Evolutionary conservation across 2,329 filamentous ascomycete species (phyloP).

Genomic region (Acephala macrosclerotiorum): DNA sequence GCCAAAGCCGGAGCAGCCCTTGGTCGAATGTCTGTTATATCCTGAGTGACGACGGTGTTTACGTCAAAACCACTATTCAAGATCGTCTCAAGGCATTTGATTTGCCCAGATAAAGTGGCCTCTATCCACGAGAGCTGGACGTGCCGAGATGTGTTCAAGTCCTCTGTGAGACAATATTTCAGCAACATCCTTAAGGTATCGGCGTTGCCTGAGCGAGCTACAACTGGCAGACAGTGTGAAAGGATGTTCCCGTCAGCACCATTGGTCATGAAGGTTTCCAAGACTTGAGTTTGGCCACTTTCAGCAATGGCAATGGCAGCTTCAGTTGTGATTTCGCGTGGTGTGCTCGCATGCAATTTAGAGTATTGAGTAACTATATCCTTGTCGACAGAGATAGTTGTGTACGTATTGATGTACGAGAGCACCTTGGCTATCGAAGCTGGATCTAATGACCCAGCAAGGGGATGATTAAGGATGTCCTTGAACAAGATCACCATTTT

Average conservation of each 20-base stretch:
- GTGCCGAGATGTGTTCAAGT: neutral
- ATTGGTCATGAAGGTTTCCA: constrained; percentile 15
- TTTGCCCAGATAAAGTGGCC: neutral
- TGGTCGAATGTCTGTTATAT: neutral
- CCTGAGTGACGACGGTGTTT: constrained; percentile 7
- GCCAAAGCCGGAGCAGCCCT: constrained; percentile 9
- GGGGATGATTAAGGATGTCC: constrained; percentile 7
- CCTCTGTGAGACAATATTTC: constrained; percentile 10
- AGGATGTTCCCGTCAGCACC: constrained; percentile 9
- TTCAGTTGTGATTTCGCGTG: neutral
- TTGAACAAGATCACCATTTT: constrained; percentile 13
- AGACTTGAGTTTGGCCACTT: constrained; percentile 18
- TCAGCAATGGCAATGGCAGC: constrained; percentile 8
- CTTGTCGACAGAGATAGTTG: neutral
- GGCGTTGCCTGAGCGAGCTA: constrained; percentile 7
- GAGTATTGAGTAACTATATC: neutral
- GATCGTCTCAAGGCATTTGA: constrained; percentile 3
- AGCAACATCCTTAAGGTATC: constrained; percentile 17
- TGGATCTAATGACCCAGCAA: constrained; percentile 4
- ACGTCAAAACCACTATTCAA: constrained; percentile 21
- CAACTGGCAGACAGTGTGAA: constrained; percentile 15
- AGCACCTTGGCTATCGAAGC: constrained; percentile 18
- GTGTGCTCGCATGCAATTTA: neutral
- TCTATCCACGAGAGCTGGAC: constrained; percentile 10
- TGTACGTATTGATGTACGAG: constrained; percentile 14